Conservation (phyloP, 257 asterid species). For the Thymus mandschuricus region DNA sequence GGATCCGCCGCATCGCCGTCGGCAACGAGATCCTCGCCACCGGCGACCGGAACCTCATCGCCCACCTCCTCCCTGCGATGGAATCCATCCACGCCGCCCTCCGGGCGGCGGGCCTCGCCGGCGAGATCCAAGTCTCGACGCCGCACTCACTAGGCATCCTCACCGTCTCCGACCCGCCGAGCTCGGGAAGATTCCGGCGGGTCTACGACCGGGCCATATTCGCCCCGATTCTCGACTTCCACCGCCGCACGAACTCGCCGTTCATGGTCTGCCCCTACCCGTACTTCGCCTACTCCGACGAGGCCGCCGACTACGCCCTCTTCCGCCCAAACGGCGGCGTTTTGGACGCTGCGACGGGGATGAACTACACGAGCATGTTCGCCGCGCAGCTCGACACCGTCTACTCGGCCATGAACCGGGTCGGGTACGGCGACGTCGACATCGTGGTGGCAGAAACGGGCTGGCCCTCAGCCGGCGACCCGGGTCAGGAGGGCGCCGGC, state of each 20-base stretch:
- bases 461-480: constrained; percentile 59
- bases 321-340: constrained; percentile 51
- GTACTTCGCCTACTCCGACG: constrained; percentile 38
- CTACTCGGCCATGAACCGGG: constrained; percentile 50
- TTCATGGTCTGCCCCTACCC: constrained; percentile 60
- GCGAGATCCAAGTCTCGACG: constrained; percentile 40
- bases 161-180: constrained; percentile 40
- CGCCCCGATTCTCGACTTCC: constrained; percentile 48
- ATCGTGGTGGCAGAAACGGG: constrained; percentile 58
- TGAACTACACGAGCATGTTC: constrained; percentile 51
- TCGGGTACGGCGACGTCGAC: constrained; percentile 57
- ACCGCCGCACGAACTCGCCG: constrained; percentile 42
- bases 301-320: constrained; percentile 39
- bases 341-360: constrained; percentile 34
- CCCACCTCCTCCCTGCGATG: constrained; percentile 47
- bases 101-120: constrained; percentile 30
- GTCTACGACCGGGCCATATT: constrained; percentile 42
- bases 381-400: constrained; percentile 54
- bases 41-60: constrained; percentile 33
- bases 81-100: constrained; percentile 47
- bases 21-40: constrained; percentile 45
- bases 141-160: constrained; percentile 52
- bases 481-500: constrained; percentile 39
- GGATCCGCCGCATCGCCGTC: constrained; percentile 38
- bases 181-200: constrained; percentile 41